phyloP scores from a whole-genome alignment of 148 eudicot genomes.

The Spergularia marina region DNA sequence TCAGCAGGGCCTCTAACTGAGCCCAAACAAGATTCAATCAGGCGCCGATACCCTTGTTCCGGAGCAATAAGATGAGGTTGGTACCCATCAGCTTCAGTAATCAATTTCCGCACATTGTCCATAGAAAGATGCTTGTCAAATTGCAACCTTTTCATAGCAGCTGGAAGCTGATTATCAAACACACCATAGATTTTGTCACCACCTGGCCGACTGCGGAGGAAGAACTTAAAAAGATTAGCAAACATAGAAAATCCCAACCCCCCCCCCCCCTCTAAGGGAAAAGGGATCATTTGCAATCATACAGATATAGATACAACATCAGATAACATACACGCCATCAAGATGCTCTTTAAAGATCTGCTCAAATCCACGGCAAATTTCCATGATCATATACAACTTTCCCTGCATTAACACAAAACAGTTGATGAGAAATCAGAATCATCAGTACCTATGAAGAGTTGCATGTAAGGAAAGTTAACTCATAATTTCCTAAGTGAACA shows the following conservation, averaged over 20 bases:
- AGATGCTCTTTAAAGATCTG: conserved; percentile 97
- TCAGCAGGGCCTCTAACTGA: conserved; percentile 95
- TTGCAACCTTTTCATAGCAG: conserved; percentile 93
- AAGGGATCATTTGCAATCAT: too few species aligned
- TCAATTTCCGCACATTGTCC: conserved; percentile 88
- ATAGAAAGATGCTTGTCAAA: conserved; percentile 95
- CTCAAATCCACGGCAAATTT: conserved; percentile 90
- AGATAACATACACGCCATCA: conserved; percentile 78
- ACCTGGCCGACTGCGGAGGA: conserved; percentile 80
- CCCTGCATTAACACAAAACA: conserved; percentile 53
- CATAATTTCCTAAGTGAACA: too few species aligned
- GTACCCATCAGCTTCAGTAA: conserved; percentile 98
- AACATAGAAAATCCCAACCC: not conserved
- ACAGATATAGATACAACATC: not conserved
- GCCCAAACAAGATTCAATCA: conserved; percentile 79
- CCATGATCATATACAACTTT: conserved; percentile 89
- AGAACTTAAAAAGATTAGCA: not conserved
- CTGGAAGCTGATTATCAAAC: conserved; percentile 97
- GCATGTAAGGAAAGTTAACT: too few species aligned
- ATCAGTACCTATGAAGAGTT: too few species aligned
- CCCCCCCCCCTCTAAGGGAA: too few species aligned
- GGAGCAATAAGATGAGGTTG: conserved; percentile 99
- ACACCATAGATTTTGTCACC: conserved; percentile 89
- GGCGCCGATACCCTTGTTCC: conserved; percentile 95
- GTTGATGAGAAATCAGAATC: conserved; percentile 2